Evolutionary conservation across 371 early-diverging fungal species (phyloP), one percentile per base, ranked within the genome.

Genomic region (Haplosporangium sp.): DNA sequence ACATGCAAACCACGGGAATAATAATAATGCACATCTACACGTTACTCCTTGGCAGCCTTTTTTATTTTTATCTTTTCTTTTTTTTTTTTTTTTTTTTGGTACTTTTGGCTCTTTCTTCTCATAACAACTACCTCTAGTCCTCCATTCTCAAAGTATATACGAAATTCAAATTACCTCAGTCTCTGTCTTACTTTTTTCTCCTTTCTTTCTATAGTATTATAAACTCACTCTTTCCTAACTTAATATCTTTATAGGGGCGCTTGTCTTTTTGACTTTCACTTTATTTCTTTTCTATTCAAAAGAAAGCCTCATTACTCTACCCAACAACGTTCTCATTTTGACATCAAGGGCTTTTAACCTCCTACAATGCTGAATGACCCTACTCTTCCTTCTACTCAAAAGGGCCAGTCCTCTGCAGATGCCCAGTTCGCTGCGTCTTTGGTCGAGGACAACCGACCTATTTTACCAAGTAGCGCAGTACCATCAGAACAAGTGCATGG

Each of bases 401-500:
- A 38, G 8, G 15, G 9, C 60, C 60, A 10, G 40, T 8, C 40
- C 17, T 15, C 42, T 10, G 13, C 6, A n/a, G 9, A 37, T 39
- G 37, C 20, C 8, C 40, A 37, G 9, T 38, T 40, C 39, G 11
- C 40, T 39, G 60, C 39, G 10, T 9, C 60, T 17, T 34, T 35
- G 13, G 38, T 11, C 38, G 11, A 34, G 15, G 42, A 39, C 27
- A n/a, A 40, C 40, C n/a, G 2, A 19, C 40, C 17, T 39, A 59
- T 10, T 5, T 35, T 39, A n/a, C 40, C 60, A 60, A n/a, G 61
- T 61, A 40, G 44, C 45, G 61, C 27, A 61, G 61, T 61, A 42
- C 1, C 17, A 42, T 5, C 44, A 20, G 59, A 59, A 27, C 59
- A 40, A 15, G 11, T 35, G 27, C 47, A n/a, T 20, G 13, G 45